Base-by-base conservation (phyloP, 2,329 filamentous ascomycete species). In the Arthrocladium fulminans region DNA sequence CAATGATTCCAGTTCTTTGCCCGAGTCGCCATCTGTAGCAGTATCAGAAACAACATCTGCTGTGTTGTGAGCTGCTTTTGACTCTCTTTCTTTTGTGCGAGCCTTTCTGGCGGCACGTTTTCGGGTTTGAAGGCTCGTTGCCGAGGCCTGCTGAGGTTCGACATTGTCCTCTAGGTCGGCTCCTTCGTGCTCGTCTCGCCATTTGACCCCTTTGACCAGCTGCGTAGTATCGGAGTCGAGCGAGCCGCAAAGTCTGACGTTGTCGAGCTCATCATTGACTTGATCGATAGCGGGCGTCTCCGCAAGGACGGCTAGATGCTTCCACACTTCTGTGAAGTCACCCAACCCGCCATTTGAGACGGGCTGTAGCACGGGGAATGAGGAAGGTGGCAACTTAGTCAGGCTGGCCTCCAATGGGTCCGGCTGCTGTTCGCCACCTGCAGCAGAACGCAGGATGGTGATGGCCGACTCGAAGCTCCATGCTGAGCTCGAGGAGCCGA, bases 141-240 rank as follows among this genome's bases (percentile, higher is more conserved):
- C 49, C 15, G 50, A 50, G 30, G 40, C 34, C 27, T 35, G 27
- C 38, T 55, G 40, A 9, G 51, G 40, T 24, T 55, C 53, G 23
- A 59, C 54, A 41, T 60, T 59, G 48, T 61, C 60, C 50, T 61
- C 60, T 10, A 62, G 51, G 48, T 61, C 59, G 20, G 56, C 56
- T 15, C 59, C 61, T 37, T 60, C 56, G n/a, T 55, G 27, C 47
- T 63, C 60, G 45, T 64, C 61, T 19, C 56, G 58, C 61, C 61
- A 62, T n/a, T 54, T 57, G 23, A 63, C 58, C 4, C 35, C 59
- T 51, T 63, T 62, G 23, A 48, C 53, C 45, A 57, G 43, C 22
- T 52, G 54, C 22, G 48, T 45, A 30, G 49, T 25, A 19, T 57
- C 54, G 17, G 51, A 35, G 17, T 25, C 42, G 13, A 27, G 12